Evolutionary conservation across 73 alveolate genomes (phyloP).

Genomic region (Halteria grandinella): DNA sequence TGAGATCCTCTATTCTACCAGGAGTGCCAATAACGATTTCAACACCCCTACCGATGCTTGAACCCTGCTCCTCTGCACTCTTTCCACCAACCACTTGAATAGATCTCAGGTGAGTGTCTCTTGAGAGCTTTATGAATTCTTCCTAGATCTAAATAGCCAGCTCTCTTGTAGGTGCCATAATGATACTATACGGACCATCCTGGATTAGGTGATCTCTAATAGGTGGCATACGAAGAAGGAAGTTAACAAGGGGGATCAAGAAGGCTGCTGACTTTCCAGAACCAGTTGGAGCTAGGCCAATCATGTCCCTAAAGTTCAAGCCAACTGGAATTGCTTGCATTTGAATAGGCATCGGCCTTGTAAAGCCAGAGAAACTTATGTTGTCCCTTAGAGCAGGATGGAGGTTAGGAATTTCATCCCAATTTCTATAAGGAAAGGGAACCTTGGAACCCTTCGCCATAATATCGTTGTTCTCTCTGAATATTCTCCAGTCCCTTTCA

Average conservation of each 20-base stretch:
- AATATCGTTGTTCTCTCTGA: conserved; percentile 82
- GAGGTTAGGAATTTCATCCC: conserved; percentile 72
- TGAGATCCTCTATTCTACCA: conserved; percentile 96
- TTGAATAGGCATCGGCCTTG: conserved; percentile 91
- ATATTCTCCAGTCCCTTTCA: conserved; percentile 87
- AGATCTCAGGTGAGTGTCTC: conserved; percentile 70
- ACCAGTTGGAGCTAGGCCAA: conserved; percentile 95
- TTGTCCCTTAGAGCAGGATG: conserved; percentile 57
- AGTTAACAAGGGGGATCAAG: conserved; percentile 78
- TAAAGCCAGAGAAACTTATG: conserved; percentile 61
- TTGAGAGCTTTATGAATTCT: conserved; percentile 71
- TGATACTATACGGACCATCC: conserved; percentile 94
- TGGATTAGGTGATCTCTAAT: conserved; percentile 27
- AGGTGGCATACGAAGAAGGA: conserved; percentile 76
- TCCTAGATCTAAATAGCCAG: conserved; percentile 91
- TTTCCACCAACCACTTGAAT: conserved; percentile 85
- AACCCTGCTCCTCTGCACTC: conserved; percentile 87
- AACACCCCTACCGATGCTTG: conserved; percentile 85
- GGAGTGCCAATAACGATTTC: conserved; percentile 98
- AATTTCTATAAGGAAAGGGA: conserved; percentile 73
- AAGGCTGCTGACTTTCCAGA: conserved; percentile 94
- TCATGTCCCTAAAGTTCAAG: conserved; percentile 79
- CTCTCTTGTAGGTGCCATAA: conserved; percentile 97
- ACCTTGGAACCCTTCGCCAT: conserved; percentile 71
- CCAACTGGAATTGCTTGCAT: conserved; percentile 91